Evolutionary conservation across 129 eudicot species (phyloP), one percentile per base, ranked within the genome.

Genomic region (Flaveria ramosissima): DNA sequence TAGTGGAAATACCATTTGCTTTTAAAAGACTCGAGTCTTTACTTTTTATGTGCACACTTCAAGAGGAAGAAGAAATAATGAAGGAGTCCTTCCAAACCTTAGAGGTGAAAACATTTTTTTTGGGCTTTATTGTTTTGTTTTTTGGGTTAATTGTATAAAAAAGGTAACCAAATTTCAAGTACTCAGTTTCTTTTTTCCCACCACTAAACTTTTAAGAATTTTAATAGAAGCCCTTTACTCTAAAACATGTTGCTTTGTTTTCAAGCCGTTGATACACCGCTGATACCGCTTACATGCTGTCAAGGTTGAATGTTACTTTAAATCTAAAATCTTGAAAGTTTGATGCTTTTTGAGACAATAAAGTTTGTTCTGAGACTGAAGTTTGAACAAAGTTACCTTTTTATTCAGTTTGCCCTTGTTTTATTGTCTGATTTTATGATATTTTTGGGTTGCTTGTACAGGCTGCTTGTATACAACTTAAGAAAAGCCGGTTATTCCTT

Each of bases 1-100:
- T 95, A 80, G 92, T 92, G 48, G 97, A 95, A 69, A 88, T 95
- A 78, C 99, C 99, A 14, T 92, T 87, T 82, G 97, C 96, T 72
- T 89, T 81, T 65, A 89, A 78, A 83, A 88, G 99, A 83, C 81
- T 95, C 6, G 97, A 95, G 62, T 75, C 92, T 6, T 81, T 95
- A 78, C 88, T 77, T 45, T 89, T 91, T 61, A 95, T 95, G 99
- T 80, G 94, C 86, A 86, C 94, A 78, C 90, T 89, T 65, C 88
- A 95, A 27, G 99, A 95, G 75, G 99, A 95, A 74, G 72, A 48
- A 61, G 57, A 86, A 30, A 68, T 57, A 11, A 65, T 91, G 26
- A 91, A 80, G 78, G 97, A 95, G 32, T 83, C 96, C 52, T 95
- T 95, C 48, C 66, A 72, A 47, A 88, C 96, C 36, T 84, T 95